Base-by-base conservation (phyloP, 176 grass and related monocot species). In the Musa itinerans region DNA sequence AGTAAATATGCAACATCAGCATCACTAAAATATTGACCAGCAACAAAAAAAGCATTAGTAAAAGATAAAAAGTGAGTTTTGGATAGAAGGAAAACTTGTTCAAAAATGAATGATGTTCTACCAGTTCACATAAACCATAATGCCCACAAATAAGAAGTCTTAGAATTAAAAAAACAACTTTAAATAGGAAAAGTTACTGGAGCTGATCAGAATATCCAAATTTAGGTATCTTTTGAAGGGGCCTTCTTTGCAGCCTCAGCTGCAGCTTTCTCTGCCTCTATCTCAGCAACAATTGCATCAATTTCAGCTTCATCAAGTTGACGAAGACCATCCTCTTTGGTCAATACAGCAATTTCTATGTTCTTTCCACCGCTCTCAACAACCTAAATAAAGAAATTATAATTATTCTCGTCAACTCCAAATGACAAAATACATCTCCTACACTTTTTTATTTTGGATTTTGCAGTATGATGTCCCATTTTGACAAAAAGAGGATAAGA, bases 191-290 rank as follows among this genome's bases (percentile, higher is more conserved):
- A 58, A 43, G 19, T 54, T 50, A 51, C 21, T 29, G n/a, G 11
- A 77, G 52, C 21, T 53, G 2, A 64, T 62, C 25, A 8, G 53
- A 77, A 29, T 65, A 57, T 17, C 49, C 22, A 25, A 24, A 48
- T 72, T 82, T 74, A 97, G n/a, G 81, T 73, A 29, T 86, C 86
- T 77, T 79, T 86, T 0, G 52, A 58, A 59, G 73, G 81, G 70
- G 83, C 84, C 62, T 93, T 89, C 90, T 89, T 93, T 50, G 86
- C 84, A 83, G 90, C 86, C 70, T 87, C 95, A 1, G 95, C 95
- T 55, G 95, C 90, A 50, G 90, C 88, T 81, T 98, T 91, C 82
- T 98, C 88, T 25, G 81, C 90, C 78, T 93, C 90, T 52, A 93
- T 87, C 73, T 89, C 90, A 12, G 88, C 90, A 85, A 91, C 90